Percentiles rank a stretch among this genome's conserved stretches.
phyloP scores from a whole-genome alignment of 352 stramenopile species.

The Phytophthora fragariaefolia region DNA sequence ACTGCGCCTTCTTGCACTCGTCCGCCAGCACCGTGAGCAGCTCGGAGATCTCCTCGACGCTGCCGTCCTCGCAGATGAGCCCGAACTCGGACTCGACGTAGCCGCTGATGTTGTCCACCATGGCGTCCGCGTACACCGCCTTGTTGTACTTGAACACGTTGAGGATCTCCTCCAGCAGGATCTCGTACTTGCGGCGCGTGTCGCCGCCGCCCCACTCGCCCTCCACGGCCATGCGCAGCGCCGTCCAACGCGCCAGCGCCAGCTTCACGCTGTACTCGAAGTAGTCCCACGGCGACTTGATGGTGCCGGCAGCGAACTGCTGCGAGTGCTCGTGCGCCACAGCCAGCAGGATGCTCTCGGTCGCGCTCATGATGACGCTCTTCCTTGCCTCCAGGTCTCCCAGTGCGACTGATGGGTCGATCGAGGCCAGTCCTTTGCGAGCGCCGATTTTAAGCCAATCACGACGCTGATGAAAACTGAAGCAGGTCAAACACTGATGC shows the following conservation, averaged over 20 bases:
- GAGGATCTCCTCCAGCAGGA: slow-evolving; percentile 80
- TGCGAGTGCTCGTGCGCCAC: slow-evolving; percentile 64
- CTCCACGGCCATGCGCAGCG: slow-evolving; percentile 84
- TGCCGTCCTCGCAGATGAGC: slow-evolving; percentile 81
- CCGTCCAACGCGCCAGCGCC: slow-evolving; percentile 78
- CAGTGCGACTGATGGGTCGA: neutral
- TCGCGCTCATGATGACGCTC: slow-evolving; percentile 39
- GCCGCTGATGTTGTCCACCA: slow-evolving; percentile 69
- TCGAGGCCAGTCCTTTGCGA: slow-evolving; percentile 25
- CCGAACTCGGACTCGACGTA: slow-evolving; percentile 84
- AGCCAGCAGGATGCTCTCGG: slow-evolving; percentile 59
- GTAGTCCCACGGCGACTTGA: slow-evolving; percentile 83
- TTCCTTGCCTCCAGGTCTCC: neutral
- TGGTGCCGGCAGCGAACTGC: slow-evolving; percentile 53
- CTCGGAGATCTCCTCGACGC: slow-evolving; percentile 72
- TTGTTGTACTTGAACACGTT: slow-evolving; percentile 88
- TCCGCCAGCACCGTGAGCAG: slow-evolving; percentile 71
- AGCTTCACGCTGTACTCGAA: slow-evolving; percentile 88
- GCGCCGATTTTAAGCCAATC: slow-evolving; percentile 28
- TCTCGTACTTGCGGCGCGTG: slow-evolving; percentile 82
- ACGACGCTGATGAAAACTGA: slow-evolving; percentile 3
- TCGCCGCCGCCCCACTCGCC: slow-evolving; percentile 86
- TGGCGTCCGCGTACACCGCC: slow-evolving; percentile 65
- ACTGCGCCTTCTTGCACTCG: slow-evolving; percentile 83
- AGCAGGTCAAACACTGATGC: too few species aligned